Percentiles rank a stretch among this genome's conserved stretches.
These are phyloP conservation scores for Ophiostoma quercus DNA, from an alignment of 2,329 filamentous ascomycete species.

Conservation along the genomic window DNA sequence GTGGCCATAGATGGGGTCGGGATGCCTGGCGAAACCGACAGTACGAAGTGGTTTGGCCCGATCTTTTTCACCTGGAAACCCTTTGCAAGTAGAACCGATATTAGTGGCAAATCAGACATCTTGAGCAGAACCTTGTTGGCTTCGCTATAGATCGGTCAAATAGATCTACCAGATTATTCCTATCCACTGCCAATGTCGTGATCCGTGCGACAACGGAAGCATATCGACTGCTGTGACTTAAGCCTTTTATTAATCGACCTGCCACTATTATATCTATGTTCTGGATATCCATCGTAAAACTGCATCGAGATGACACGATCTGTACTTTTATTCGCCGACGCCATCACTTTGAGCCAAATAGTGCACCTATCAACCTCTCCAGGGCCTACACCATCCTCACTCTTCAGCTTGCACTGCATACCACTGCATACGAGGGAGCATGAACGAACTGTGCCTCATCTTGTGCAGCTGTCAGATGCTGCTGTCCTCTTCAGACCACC, in stretches of 20 bases:
- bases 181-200: background rate
- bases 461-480: slow-evolving; percentile 1
- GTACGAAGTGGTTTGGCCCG: too few species aligned
- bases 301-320: background rate
- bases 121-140: background rate
- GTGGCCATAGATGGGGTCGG: background rate
- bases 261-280: too few species aligned
- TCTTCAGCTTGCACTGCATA: background rate
- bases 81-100: background rate
- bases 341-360: background rate
- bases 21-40: background rate
- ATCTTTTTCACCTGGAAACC: background rate
- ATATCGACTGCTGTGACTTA: background rate
- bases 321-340: background rate
- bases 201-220: background rate
- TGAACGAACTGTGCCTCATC: background rate
- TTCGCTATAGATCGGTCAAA: background rate
- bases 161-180: background rate
- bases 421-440: background rate
- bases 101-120: background rate
- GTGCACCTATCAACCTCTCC: background rate
- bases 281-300: background rate
- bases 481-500: background rate
- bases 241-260: too few species aligned
- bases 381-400: background rate